Base-by-base conservation (phyloP, 164 flowering plant genomes). In the Warburgia ugandensis region DNA sequence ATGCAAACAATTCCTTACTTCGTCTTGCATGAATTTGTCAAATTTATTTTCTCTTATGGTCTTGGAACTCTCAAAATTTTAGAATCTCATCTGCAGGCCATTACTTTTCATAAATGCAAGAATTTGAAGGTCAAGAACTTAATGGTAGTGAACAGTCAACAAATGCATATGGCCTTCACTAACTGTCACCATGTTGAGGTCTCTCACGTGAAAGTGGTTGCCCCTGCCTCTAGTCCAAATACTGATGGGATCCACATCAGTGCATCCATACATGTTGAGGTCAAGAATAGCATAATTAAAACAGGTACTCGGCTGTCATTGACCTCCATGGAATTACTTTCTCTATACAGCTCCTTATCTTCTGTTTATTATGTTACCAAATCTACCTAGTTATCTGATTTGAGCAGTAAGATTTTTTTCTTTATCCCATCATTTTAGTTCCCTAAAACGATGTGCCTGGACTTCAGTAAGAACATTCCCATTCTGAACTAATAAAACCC, bases 191-290 rank as follows among this genome's bases (percentile, higher is more conserved):
- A 68, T 27, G 88, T 94, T 50, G 51, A 43, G 45, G 83, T 59
- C 26, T 72, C 88, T 29, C 44, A 61, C 60, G 69, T 89, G 21
- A 62, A 46, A 38, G 76, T 86, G 45, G 50, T 62, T 31, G 94
- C 97, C 29, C 96, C 97, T 35, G 63, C 54, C 29, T 26, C 27
- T 12, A 89, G 99, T 55, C 99, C 99, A 4, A 94, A 94, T 61
- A 94, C 99, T 0, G 99, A 94, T 68, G 99, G 90, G 39, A 75
- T 94, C 59, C 97, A 89, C 71, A 79, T 94, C 13, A 86, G 88
- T 64, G 56, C 71, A 32, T 82, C 96, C 22, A 73, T 58, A 20
- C 57, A 63, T 45, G 77, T 94, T 44, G 61, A 55, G 58, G 63
- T 94, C 61, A 73, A 67, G 59, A 56, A 77, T 58, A 64, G 67